Conservation (phyloP, 2,329 filamentous ascomycete genomes). For the Rhexocercosporidium sp. region DNA sequence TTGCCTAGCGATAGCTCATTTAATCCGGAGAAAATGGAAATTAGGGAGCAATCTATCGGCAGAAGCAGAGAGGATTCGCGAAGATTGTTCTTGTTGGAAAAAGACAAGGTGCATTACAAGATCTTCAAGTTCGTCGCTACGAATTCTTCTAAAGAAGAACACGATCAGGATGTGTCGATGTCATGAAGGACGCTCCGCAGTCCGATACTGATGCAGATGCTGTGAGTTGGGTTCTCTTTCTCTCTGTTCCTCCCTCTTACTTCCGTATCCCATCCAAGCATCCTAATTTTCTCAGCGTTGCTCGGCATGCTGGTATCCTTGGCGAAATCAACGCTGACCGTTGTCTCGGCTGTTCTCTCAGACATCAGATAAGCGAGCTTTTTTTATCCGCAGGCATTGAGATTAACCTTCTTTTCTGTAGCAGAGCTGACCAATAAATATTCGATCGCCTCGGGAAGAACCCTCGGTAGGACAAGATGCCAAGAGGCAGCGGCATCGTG, state of each 20-base stretch:
- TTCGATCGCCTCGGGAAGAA: slow-evolving; percentile 1
- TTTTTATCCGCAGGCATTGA: not conserved
- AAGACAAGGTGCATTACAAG: slow-evolving; percentile 38
- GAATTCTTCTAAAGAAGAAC: not conserved
- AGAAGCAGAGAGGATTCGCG: slow-evolving; percentile 22
- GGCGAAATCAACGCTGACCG: not conserved
- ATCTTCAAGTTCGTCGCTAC: slow-evolving; percentile 31
- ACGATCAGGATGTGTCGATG: slow-evolving; percentile 35
- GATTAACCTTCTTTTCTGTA: slow-evolving; percentile 12
- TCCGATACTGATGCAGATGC: not conserved
- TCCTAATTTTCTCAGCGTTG: not conserved
- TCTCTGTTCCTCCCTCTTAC: not conserved
- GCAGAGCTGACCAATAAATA: slow-evolving; percentile 12
- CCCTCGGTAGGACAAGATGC: not conserved
- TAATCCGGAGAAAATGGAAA: slow-evolving; percentile 34
- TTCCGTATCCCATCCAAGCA: not conserved
- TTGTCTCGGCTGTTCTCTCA: not conserved
- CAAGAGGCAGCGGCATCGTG: slow-evolving; percentile 4
- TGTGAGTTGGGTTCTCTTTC: not conserved
- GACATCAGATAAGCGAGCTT: not conserved
- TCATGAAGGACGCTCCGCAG: slow-evolving; percentile 18
- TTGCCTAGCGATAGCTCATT: slow-evolving; percentile 30
- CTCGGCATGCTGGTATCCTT: not conserved
- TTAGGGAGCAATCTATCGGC: slow-evolving; percentile 25
- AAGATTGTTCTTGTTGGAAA: slow-evolving; percentile 36